phyloP scores from a whole-genome alignment of 345 rosid genomes.

The Melaleuca quinquenervia region DNA sequence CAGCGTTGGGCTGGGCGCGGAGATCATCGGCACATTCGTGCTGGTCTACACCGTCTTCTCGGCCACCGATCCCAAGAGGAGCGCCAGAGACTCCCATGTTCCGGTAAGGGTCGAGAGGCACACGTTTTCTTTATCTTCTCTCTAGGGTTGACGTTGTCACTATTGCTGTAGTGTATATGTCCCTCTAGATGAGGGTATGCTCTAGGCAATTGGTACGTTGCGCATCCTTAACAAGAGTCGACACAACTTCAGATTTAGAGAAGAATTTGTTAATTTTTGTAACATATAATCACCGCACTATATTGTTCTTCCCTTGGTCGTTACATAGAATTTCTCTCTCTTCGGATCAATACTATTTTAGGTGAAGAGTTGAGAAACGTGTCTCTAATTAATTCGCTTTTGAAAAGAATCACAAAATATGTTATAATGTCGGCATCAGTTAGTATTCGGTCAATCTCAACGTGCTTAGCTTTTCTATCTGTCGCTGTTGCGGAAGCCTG shows the following conservation, averaged over 20 bases:
- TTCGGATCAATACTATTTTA: neutral
- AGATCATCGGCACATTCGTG: constrained; percentile 18
- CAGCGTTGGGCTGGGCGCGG: constrained; percentile 11
- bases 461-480: neutral
- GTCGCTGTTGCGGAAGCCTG: neutral
- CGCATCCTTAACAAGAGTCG: neutral
- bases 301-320: neutral
- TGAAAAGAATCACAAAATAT: neutral
- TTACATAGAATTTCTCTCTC: neutral
- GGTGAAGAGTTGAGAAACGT: neutral
- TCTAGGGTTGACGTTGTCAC: neutral
- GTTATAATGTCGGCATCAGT: neutral
- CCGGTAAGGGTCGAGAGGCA: neutral
- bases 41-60: constrained; percentile 19
- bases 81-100: constrained; percentile 13
- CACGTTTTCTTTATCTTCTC: neutral
- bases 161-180: too few relatives aligned
- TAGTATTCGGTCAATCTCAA: neutral
- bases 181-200: too few relatives aligned
- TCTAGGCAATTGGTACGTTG: neutral
- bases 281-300: neutral
- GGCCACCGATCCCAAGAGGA: constrained; percentile 18
- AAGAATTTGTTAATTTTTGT: neutral
- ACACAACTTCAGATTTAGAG: neutral
- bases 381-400: neutral